phyloP scores from a whole-genome alignment of 805 yeast species.

The Candida pseudofarinosa region DNA sequence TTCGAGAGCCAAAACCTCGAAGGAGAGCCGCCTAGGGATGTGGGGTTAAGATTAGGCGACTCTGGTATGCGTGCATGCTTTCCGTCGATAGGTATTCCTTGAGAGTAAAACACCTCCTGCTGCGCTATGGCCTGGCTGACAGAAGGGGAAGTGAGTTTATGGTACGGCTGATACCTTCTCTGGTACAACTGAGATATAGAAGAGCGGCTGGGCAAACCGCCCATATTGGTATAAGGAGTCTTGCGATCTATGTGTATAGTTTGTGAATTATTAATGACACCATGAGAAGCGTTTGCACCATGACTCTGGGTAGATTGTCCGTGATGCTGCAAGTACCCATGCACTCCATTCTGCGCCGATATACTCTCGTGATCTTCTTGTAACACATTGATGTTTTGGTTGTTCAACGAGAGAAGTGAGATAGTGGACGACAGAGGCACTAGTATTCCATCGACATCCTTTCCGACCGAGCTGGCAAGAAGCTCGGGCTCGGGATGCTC shows the following conservation, averaged over 20 bases:
- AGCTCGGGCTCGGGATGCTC: slow-evolving; percentile 45
- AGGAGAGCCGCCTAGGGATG: slow-evolving; percentile 52
- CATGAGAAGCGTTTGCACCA: not conserved
- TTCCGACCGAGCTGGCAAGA: slow-evolving; percentile 40
- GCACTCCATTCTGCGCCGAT: not conserved
- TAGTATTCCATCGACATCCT: slow-evolving; percentile 35
- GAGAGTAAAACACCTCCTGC: not conserved
- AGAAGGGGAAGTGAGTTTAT: slow-evolving; percentile 29
- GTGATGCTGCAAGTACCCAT: not conserved
- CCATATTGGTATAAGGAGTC: slow-evolving; percentile 9
- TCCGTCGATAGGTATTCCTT: not conserved
- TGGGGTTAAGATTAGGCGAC: slow-evolving; percentile 50
- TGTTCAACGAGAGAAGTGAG: slow-evolving; percentile 33
- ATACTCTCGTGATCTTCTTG: not conserved
- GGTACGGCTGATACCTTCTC: slow-evolving; percentile 36
- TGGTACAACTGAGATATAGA: slow-evolving; percentile 24
- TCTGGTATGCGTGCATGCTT: slow-evolving; percentile 32
- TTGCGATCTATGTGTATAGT: slow-evolving; percentile 14
- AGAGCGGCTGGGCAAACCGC: slow-evolving; percentile 15
- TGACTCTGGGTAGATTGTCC: not conserved
- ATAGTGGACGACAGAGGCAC: slow-evolving; percentile 43
- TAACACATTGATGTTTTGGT: slow-evolving; percentile 1
- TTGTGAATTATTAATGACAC: not conserved
- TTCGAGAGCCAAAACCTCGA: slow-evolving; percentile 51
- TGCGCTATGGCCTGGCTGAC: slow-evolving; percentile 7